A percentile compares a stretch with the other conserved stretches of the same genome.
phyloP scores from a whole-genome alignment of 257 asterid genomes.

The Solanum rostratum region DNA sequence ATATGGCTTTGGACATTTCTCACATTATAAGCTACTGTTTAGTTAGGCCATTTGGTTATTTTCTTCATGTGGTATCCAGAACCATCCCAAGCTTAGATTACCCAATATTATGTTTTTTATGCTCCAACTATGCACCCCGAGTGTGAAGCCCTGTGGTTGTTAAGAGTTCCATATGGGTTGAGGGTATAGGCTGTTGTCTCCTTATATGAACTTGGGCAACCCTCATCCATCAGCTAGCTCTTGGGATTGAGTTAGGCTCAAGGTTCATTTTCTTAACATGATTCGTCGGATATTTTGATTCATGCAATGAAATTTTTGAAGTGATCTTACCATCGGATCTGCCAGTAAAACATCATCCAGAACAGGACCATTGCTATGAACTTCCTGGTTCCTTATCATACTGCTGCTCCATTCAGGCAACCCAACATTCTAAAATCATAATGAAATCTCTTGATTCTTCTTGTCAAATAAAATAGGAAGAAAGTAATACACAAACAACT shows the following conservation, averaged over 20 bases:
- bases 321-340: slow-evolving; percentile 53
- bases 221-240: neutral
- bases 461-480: neutral
- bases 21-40: neutral
- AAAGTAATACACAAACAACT: neutral
- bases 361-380: slow-evolving; percentile 90
- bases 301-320: neutral
- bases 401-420: slow-evolving; percentile 91
- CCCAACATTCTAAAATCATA: slow-evolving; percentile 55
- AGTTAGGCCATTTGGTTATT: neutral
- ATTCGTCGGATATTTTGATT: neutral
- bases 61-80: neutral
- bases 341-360: slow-evolving; percentile 77
- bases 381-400: slow-evolving; percentile 77
- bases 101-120: neutral
- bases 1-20: neutral
- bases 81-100: neutral
- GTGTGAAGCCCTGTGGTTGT: neutral
- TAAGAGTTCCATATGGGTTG: neutral
- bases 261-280: neutral
- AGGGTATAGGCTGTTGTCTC: neutral
- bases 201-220: neutral
- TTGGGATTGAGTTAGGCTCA: neutral
- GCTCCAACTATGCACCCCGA: neutral
- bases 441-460: neutral